These are phyloP conservation scores for Ophiostoma angusticollis DNA, from an alignment of 2,329 filamentous ascomycete genomes.

Conservation along the genomic window DNA sequence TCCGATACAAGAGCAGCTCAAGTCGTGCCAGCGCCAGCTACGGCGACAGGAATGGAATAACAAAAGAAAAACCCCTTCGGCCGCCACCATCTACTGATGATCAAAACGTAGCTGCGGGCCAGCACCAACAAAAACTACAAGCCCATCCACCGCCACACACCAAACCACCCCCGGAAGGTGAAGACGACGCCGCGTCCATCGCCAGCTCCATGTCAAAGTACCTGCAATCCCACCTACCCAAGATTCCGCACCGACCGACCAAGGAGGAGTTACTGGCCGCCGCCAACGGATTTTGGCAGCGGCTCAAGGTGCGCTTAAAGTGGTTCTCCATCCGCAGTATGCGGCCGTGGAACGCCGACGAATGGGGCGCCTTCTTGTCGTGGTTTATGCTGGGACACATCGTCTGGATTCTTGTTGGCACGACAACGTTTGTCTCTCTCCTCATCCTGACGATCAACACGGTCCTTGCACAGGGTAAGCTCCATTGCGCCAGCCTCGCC, in stretches of 20 bases:
- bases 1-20: conserved; percentile 20
- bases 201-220: conserved; percentile 45
- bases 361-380: conserved; percentile 89
- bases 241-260: conserved; percentile 74
- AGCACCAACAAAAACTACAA: conserved; percentile 1
- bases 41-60: conserved; percentile 4
- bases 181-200: conserved; percentile 30
- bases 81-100: background rate
- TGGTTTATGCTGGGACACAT: conserved; percentile 92
- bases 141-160: conserved; percentile 5
- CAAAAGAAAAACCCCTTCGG: background rate
- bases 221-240: conserved; percentile 43
- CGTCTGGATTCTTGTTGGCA: conserved; percentile 91
- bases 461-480: conserved; percentile 77
- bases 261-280: conserved; percentile 89
- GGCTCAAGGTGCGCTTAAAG: conserved; percentile 84
- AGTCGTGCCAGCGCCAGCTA: conserved; percentile 15
- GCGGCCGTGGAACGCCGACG: conserved; percentile 87
- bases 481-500: background rate
- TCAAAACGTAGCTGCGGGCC: background rate
- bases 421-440: conserved; percentile 91
- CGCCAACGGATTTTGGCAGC: conserved; percentile 84
- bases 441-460: conserved; percentile 88
- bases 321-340: conserved; percentile 94
- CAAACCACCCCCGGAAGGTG: conserved; percentile 14